phyloP scores from a whole-genome alignment of 495 filamentous ascomycete genomes.

The Friedmanniomyces endolithicus region DNA sequence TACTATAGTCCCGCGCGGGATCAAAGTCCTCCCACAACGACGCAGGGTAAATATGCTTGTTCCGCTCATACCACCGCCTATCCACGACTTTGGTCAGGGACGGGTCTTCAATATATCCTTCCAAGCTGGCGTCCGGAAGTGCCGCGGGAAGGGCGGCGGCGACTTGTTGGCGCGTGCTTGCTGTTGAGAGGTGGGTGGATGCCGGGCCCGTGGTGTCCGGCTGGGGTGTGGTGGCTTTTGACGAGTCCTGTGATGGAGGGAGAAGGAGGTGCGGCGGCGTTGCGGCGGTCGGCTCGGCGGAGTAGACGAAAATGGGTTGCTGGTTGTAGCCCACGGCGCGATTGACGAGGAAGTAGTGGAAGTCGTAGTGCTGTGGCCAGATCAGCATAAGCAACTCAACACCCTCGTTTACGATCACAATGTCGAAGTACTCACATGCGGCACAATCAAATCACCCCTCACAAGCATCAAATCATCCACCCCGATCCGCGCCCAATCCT shows the following conservation, averaged over 20 bases:
- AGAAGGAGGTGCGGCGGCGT: constrained; percentile 18
- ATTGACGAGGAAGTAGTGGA: constrained; percentile 95
- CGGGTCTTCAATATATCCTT: constrained; percentile 69
- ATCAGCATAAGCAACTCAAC: background rate
- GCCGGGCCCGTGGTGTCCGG: constrained; percentile 17
- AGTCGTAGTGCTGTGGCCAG: constrained; percentile 71
- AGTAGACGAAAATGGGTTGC: constrained; percentile 64
- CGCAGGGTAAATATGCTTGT: constrained; percentile 96
- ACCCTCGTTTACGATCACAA: background rate
- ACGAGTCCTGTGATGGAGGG: background rate
- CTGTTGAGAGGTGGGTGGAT: constrained; percentile 36
- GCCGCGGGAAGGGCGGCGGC: constrained; percentile 2
- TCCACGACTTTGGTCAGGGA: constrained; percentile 89
- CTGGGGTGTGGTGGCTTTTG: background rate
- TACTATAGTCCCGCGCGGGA: constrained; percentile 70
- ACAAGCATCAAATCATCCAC: constrained; percentile 97
- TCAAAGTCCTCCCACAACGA: constrained; percentile 95
- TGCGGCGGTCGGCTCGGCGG: constrained; percentile 31
- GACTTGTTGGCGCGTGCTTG: constrained; percentile 30
- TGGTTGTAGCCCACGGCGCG: constrained; percentile 58
- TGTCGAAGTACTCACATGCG: constrained; percentile 55
- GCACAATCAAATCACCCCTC: constrained; percentile 80
- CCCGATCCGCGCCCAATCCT: constrained; percentile 84
- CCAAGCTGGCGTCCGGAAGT: constrained; percentile 38
- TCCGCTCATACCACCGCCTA: constrained; percentile 87